phyloP scores from a whole-genome alignment of 2,329 filamentous ascomycete genomes.

The Ustulina deusta region DNA sequence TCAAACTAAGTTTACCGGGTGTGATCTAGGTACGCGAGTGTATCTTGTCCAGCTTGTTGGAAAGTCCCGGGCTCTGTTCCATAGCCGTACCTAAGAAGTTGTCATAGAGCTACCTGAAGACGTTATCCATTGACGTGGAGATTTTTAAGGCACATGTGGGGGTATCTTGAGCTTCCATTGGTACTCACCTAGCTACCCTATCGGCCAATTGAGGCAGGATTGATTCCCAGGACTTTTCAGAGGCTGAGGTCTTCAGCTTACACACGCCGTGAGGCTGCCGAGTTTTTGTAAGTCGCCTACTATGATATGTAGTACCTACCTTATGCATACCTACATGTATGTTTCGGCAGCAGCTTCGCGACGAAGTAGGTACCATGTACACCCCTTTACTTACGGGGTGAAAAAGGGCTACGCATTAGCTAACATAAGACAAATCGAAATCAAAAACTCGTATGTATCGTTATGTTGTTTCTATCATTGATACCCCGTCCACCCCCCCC shows the following conservation, averaged over 20 bases:
- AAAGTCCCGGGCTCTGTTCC: not conserved
- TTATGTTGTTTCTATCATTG: not conserved
- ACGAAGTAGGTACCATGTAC: not conserved
- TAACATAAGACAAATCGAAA: not conserved
- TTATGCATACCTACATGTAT: not conserved
- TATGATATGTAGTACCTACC: not conserved
- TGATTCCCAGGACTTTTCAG: conserved; percentile 12
- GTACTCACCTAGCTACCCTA: conserved; percentile 3
- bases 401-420: not conserved
- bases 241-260: conserved; percentile 24
- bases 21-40: not conserved
- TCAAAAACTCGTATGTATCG: not conserved
- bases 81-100: conserved; percentile 22
- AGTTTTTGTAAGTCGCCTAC: conserved; percentile 22
- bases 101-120: conserved; percentile 24
- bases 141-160: conserved; percentile 27
- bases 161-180: conserved; percentile 40
- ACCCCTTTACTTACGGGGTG: not conserved
- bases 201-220: conserved; percentile 13
- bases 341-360: not conserved
- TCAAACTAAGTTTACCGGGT: conserved; percentile 9
- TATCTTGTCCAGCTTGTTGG: conserved; percentile 1
- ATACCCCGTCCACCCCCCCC: too few relatives aligned
- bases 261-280: conserved; percentile 5
- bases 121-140: conserved; percentile 14